Evolutionary conservation across 192 early-diverging fungal species (phyloP).

Genomic region (Backusella mclennaniae): DNA sequence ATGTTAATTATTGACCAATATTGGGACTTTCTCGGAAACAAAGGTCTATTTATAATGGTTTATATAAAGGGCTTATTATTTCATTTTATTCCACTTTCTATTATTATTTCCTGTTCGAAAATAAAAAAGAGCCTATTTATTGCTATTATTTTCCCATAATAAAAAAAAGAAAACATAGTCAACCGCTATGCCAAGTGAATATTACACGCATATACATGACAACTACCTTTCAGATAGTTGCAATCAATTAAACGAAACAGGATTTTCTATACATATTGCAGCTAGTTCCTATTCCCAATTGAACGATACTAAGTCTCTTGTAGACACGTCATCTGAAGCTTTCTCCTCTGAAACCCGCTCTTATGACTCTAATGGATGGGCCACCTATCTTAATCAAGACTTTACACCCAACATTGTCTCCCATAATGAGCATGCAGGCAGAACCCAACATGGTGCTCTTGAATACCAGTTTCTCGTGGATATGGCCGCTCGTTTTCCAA

Average conservation of each 20-base stretch:
- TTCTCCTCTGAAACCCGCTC: not conserved
- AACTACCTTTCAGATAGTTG: not conserved
- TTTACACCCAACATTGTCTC: not conserved
- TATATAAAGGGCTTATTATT: not conserved
- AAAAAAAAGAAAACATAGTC: not conserved
- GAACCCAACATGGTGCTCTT: not conserved
- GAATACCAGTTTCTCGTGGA: not conserved
- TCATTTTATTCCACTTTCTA: not conserved
- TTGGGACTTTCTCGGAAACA: not conserved
- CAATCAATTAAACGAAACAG: not conserved
- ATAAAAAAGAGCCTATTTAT: not conserved
- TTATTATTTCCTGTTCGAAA: not conserved
- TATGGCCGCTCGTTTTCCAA: constrained; percentile 9
- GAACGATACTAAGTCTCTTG: not conserved
- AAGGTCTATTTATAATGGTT: not conserved
- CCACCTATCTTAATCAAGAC: not conserved
- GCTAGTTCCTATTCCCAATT: not conserved
- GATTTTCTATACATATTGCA: not conserved
- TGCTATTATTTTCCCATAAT: not conserved
- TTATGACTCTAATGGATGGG: not conserved
- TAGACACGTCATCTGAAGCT: not conserved
- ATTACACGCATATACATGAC: not conserved
- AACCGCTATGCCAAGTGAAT: not conserved
- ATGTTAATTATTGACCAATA: not conserved
- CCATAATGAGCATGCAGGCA: not conserved